These are phyloP conservation scores for Cadophora luteo-olivacea DNA, from an alignment of 2,329 filamentous ascomycete genomes.

Conservation along the genomic window DNA sequence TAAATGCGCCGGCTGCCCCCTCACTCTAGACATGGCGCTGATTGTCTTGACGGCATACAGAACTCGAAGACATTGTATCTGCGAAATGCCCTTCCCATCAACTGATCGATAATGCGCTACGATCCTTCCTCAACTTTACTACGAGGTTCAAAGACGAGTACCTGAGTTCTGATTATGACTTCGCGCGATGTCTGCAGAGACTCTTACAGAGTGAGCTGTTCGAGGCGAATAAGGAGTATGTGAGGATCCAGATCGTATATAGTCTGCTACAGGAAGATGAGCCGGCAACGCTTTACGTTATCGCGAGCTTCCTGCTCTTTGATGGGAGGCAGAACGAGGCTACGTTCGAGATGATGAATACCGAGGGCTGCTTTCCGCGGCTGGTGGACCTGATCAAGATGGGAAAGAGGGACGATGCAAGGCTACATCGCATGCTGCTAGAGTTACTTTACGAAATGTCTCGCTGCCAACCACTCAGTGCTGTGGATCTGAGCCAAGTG, in stretches of 20 bases:
- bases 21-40: conserved; percentile 14
- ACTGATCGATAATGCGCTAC: conserved; percentile 83
- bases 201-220: conserved; percentile 81
- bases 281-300: conserved; percentile 76
- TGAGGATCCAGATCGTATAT: conserved; percentile 91
- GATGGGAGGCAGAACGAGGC: conserved; percentile 81
- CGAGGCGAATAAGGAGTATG: conserved; percentile 77
- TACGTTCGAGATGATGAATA: conserved; percentile 86
- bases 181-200: conserved; percentile 79
- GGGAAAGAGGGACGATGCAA: conserved; percentile 68
- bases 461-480: conserved; percentile 80
- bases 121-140: conserved; percentile 82
- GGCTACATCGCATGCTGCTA: conserved; percentile 80
- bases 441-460: conserved; percentile 97
- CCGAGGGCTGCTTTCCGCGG: conserved; percentile 82
- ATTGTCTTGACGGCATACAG: conserved; percentile 49
- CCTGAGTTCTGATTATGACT: conserved; percentile 77
- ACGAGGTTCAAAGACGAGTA: conserved; percentile 78
- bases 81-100: conserved; percentile 64
- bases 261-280: conserved; percentile 92
- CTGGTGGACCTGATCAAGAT: conserved; percentile 80
- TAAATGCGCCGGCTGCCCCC: conserved; percentile 48
- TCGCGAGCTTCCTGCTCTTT: conserved; percentile 83
- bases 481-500: conserved; percentile 77
- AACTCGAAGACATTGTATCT: conserved; percentile 70